Evolutionary conservation across 2,329 filamentous ascomycete genomes (phyloP).

Genomic region (Fusarium acutatum): DNA sequence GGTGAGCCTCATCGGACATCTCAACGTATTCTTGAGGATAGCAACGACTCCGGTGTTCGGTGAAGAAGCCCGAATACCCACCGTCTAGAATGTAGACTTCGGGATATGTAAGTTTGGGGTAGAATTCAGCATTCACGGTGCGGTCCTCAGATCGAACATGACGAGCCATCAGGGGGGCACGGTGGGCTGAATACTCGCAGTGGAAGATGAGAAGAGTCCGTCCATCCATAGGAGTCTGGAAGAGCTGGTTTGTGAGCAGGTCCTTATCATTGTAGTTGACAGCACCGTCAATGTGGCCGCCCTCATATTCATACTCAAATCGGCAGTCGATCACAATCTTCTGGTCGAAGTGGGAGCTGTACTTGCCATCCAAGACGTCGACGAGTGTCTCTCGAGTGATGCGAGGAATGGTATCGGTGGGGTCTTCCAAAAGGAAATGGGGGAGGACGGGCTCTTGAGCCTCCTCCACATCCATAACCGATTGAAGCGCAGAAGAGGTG

Average conservation of each 20-base stretch:
- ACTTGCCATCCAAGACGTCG: conserved; percentile 87
- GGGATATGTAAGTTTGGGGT: conserved; percentile 90
- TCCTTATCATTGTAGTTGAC: conserved; percentile 99
- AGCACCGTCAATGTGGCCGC: conserved; percentile 92
- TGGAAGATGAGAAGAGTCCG: conserved; percentile 90
- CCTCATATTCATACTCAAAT: conserved; percentile 98
- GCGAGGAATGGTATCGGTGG: conserved; percentile 86
- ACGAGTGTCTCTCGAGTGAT: conserved; percentile 85
- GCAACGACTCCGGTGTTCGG: conserved; percentile 80
- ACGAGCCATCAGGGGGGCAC: conserved; percentile 95
- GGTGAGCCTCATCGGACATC: conserved; percentile 93
- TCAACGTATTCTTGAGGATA: conserved; percentile 96
- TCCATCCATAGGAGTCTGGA: conserved; percentile 71
- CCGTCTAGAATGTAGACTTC: conserved; percentile 98
- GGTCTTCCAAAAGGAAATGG: conserved; percentile 82
- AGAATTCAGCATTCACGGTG: conserved; percentile 82
- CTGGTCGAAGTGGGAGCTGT: conserved; percentile 77
- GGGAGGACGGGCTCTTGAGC: conserved; percentile 78
- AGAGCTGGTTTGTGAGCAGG: conserved; percentile 79
- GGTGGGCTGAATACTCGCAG: conserved; percentile 98
- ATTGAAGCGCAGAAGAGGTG: conserved; percentile 62
- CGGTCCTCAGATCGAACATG: conserved; percentile 91
- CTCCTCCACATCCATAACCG: conserved; percentile 86
- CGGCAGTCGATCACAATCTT: conserved; percentile 94
- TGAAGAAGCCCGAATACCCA: conserved; percentile 94